These are phyloP conservation scores for Mortierella sp. DNA, from an alignment of 371 early-diverging fungal species.

Conservation along the genomic window DNA sequence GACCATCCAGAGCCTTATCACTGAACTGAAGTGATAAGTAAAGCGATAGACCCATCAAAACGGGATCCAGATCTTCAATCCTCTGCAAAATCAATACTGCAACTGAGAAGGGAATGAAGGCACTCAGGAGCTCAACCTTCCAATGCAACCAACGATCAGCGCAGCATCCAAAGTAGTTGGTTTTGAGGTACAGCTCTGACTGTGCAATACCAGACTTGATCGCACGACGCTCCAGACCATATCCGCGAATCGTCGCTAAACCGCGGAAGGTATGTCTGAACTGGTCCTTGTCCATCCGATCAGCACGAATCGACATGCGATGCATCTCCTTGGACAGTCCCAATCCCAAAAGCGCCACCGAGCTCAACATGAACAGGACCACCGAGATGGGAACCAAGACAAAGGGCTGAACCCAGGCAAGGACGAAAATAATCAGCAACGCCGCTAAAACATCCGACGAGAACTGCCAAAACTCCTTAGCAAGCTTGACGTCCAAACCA, in stretches of 20 bases:
- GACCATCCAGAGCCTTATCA: constrained; percentile 32
- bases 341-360: constrained; percentile 43
- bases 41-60: constrained; percentile 40
- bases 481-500: constrained; percentile 53
- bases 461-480: constrained; percentile 59
- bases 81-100: constrained; percentile 29
- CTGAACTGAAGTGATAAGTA: constrained; percentile 56
- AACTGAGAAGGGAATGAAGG: constrained; percentile 51
- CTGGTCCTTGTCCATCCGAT: constrained; percentile 57
- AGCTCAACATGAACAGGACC: constrained; percentile 35
- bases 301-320: constrained; percentile 55
- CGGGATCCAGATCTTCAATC: constrained; percentile 44
- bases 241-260: constrained; percentile 52
- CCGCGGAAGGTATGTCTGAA: constrained; percentile 57
- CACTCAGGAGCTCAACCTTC: constrained; percentile 53
- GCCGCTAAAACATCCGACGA: constrained; percentile 38
- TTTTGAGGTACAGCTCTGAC: constrained; percentile 50
- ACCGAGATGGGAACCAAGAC: constrained; percentile 23
- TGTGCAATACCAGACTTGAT: constrained; percentile 55
- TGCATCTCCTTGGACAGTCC: constrained; percentile 58
- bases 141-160: constrained; percentile 59
- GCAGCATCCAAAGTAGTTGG: constrained; percentile 49
- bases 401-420: constrained; percentile 32
- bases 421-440: constrained; percentile 26
- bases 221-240: constrained; percentile 56